Evolutionary conservation across 176 grass and related monocot genomes (phyloP), one percentile per base, ranked within the genome.

Genomic region (Dendrocalamus sinicus): DNA sequence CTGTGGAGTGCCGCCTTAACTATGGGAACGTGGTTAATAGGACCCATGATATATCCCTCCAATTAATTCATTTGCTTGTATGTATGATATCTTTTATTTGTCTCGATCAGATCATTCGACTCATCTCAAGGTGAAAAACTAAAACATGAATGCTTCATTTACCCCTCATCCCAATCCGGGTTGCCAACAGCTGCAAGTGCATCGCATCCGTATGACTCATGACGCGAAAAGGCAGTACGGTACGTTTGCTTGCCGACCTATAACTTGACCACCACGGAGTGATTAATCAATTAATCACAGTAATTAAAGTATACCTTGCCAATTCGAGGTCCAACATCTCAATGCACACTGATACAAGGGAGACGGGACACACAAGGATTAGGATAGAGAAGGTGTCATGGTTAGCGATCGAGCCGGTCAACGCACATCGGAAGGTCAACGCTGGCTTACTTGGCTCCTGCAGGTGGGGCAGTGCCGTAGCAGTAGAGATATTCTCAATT

Each of bases 201-300:
- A 39, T 84, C 57, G n/a, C 24, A 9, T 16, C 10, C 61, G 63
- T 43, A 37, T 15, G 15, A 41, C 5, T 48, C 46, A 57, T 68
- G 46, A 48, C 48, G 28, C 0, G 46, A 12, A 4, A 11, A 78
- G 6, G 1, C 12, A 0, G 32, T 11, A 22, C 35, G 35, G 9
- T 26, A 28, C 17, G 26, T 8, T 23, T 4, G 9, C 50, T 17
- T 8, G 45, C 12, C 12, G 5, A 76, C 46, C 20, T 54, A 30
- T 28, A 32, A 55, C 73, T 85, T 85, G 73, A 85, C 37, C 72
- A 1, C 1, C 61, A 77, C 48, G 73, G 19, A 7, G 32, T 67
- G 5, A 15, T 39, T 9, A 67, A 17, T n/a, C 8, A 60, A 60
- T 9, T 23, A 60, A 23, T 60, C 23, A 63, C 4, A 40, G 39